Base-by-base conservation (phyloP, 2,329 filamentous ascomycete species). In the Xylariaceae sp. region DNA sequence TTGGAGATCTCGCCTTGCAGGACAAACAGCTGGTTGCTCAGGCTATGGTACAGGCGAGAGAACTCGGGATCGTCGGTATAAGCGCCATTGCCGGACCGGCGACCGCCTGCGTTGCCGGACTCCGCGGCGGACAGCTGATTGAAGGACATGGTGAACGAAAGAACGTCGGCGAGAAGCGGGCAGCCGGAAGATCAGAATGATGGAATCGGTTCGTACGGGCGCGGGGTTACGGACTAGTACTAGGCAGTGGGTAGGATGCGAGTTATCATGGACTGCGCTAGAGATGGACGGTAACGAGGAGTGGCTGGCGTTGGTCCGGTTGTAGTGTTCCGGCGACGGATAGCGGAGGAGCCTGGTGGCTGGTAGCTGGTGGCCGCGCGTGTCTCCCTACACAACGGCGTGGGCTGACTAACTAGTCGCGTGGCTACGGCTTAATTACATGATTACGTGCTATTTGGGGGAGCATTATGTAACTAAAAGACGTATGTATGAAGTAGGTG, bases 1-100 rank as follows among this genome's bases (percentile, higher is more conserved):
- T 89, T 86, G 53, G 89, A 85, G 64, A 96, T 92, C 71, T 92
- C 94, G 60, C 87, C 88, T 49, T 92, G 92, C 58, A 99, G 81
- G 57, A 86, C 85, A 75, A 96, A 96, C 47, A 99, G 80, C 71
- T 92, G 88, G 71, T 89, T 88, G 72, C 89, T 95, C 56, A 97
- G 82, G 55, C 87, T 81, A 67, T 89, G 85, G 58, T 92, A 89
- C 63, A 95, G 82, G 54, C 83, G 80, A 67, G 89, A 83, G 79
- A 97, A 99, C 61, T 91, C 91, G 48, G 94, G 94, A 70, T 97
- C 90, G 74, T 99, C 94, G 67, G 82, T 80, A 74, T 96, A 99
- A 65, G 61, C 63, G 59, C 84, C 76, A 43, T 63, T 65, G 54
- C 66, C 64, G 15, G 56, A 52, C 12, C 61, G 61, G 51, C 85